These are phyloP conservation scores for Fragaria ananassa DNA, from an alignment of 306 rosid species.

Conservation along the genomic window DNA sequence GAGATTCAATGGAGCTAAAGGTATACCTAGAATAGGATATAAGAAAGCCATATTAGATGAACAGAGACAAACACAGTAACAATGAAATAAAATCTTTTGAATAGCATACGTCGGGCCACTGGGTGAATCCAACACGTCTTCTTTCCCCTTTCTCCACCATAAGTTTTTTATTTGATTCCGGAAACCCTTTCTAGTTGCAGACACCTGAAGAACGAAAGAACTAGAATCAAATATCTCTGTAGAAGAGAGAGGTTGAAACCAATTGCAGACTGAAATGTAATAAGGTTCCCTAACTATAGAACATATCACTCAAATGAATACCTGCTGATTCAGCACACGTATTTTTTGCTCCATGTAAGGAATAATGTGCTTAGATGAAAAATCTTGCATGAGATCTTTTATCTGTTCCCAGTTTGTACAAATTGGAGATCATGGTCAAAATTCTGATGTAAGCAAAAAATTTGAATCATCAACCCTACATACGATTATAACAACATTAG, in stretches of 20 bases:
- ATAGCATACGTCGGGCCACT: conserved; percentile 68
- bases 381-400: conserved; percentile 79
- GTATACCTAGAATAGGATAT: conserved; percentile 69
- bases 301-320: conserved; percentile 21
- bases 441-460: conserved; percentile 29
- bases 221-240: conserved; percentile 11
- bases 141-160: conserved; percentile 99
- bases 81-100: conserved; percentile 20
- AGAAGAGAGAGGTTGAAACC: conserved; percentile 3
- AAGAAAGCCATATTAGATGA: conserved; percentile 39
- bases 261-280: conserved; percentile 18
- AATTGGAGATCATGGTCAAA: conserved; percentile 38
- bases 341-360: conserved; percentile 95
- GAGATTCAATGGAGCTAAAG: conserved; percentile 89
- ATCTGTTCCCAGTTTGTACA: conserved; percentile 56
- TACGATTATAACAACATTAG: conserved; percentile 21
- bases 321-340: conserved; percentile 92
- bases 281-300: conserved; percentile 14
- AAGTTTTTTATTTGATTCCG: conserved; percentile 89
- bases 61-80: conserved; percentile 5
- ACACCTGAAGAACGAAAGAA: conserved; percentile 51
- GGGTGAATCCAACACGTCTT: conserved; percentile 68
- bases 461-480: conserved; percentile 19
- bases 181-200: conserved; percentile 91
- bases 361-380: conserved; percentile 80